These are phyloP conservation scores for Stentor coeruleus DNA, from an alignment of 73 alveolate species.

Conservation along the genomic window DNA sequence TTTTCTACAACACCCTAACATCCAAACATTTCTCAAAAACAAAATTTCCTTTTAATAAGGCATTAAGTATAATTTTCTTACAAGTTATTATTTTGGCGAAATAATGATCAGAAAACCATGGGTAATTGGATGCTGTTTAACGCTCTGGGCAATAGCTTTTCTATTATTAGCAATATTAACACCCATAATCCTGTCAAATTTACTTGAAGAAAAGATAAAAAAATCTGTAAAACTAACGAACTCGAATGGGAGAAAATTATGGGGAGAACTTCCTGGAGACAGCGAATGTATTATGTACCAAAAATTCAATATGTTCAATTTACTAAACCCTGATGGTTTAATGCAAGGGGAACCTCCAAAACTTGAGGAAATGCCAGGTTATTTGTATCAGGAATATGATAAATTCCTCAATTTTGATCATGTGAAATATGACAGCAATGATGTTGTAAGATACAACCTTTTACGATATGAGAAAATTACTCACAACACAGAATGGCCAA, in stretches of 20 bases:
- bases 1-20: too few species aligned
- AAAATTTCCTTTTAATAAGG: too few species aligned
- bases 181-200: not conserved
- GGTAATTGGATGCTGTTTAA: not conserved
- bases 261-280: constrained; percentile 21
- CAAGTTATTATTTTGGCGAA: too few species aligned
- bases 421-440: not conserved
- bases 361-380: not conserved
- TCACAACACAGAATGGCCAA: not conserved
- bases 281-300: not conserved
- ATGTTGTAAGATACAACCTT: not conserved
- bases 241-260: not conserved
- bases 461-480: not conserved
- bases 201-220: not conserved
- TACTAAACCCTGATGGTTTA: constrained; percentile 22
- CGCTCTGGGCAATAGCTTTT: not conserved
- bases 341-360: constrained; percentile 19
- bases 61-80: too few species aligned
- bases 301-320: not conserved
- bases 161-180: not conserved
- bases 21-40: too few species aligned
- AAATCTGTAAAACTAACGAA: not conserved
- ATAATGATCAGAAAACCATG: not conserved
- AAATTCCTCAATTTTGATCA: not conserved
- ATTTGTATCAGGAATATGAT: constrained; percentile 15